Evolutionary conservation across 495 filamentous ascomycete genomes (phyloP), one percentile per base, ranked within the genome.

Genomic region (Xeromyces bisporus): DNA sequence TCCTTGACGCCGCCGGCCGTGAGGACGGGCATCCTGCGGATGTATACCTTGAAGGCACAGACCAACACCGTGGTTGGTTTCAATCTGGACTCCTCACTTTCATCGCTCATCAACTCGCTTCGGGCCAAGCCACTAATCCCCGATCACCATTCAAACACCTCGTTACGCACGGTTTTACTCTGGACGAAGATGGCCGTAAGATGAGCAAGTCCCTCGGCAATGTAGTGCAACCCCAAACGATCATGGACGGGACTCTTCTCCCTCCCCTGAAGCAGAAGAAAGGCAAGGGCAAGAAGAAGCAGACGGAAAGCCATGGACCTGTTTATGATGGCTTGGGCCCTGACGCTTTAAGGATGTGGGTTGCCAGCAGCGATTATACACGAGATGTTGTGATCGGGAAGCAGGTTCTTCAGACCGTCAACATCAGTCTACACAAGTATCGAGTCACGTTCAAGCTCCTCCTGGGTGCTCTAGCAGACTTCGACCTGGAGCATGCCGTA

Each of bases 121-220:
- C 51, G 6, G 46, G 61, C 39, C 21, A 58, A 30, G 23, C 50
- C 16, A 38, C 50, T 26, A 41, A 53, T 38, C 24, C 45, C 35
- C 43, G 39, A 29, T 62, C 78, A 2, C 91, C 89, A 0, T 99
- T 83, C 62, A 77, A 71, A 36, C 77, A 70, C 18, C 62, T 96
- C 9, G 76, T 96, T 39, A 99, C 89, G 0, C 89, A 99, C 48
- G 89, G 89, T 0, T 99, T 99, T 43, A 86, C 80, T 2, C 64
- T 99, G 1, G 87, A 96, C 39, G 67, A 80, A 35, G 55, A 77
- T 7, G 87, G 87, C 14, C 81, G 77, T 38, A 99, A 99, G 48
- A 99, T 99, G 89, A 93, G 84, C 50, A 99, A 99, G 51, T 93
- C 83, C 2, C 59, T 93, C 10, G 89, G 91, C n/a, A 96, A 99